These are phyloP conservation scores for Polyporus arcularius DNA, from an alignment of 768 basidiomycete species.

Conservation along the genomic window DNA sequence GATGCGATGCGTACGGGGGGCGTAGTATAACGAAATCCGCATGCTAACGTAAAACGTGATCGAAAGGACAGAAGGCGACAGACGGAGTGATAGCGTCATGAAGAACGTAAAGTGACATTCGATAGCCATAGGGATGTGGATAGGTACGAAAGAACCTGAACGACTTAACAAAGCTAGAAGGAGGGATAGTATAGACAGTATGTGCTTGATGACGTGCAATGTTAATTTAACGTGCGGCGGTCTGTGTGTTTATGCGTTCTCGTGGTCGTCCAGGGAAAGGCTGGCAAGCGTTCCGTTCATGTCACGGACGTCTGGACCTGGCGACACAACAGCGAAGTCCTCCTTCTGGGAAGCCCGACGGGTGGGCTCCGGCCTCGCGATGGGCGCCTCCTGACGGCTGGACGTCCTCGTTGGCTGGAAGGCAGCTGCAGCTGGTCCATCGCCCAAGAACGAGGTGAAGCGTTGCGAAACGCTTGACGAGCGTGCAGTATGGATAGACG, in stretches of 20 bases:
- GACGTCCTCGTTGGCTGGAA: slow-evolving; percentile 36
- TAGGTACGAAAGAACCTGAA: slow-evolving; percentile 14
- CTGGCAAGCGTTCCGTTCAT: slow-evolving; percentile 78
- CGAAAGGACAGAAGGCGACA: slow-evolving; percentile 20
- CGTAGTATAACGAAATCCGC: slow-evolving; percentile 25
- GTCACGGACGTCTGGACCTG: slow-evolving; percentile 63
- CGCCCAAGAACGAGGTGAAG: slow-evolving; percentile 37
- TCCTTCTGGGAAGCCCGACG: slow-evolving; percentile 25
- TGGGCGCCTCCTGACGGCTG: slow-evolving; percentile 41
- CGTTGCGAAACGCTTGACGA: slow-evolving; percentile 49
- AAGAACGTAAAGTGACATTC: slow-evolving; percentile 21
- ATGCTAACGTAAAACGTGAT: slow-evolving; percentile 25
- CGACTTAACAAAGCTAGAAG: slow-evolving; percentile 18
- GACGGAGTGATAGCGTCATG: slow-evolving; percentile 22
- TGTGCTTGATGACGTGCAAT: background rate
- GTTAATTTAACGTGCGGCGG: slow-evolving; percentile 3
- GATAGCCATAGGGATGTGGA: slow-evolving; percentile 21
- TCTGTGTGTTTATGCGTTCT: slow-evolving; percentile 21
- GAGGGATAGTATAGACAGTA: slow-evolving; percentile 3
- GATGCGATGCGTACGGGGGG: slow-evolving; percentile 16
- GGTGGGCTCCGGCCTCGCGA: slow-evolving; percentile 22
- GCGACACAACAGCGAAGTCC: slow-evolving; percentile 16
- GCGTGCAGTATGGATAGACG: slow-evolving; percentile 34
- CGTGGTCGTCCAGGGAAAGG: slow-evolving; percentile 57
- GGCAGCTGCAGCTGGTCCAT: background rate